Evolutionary conservation across 176 grass and related monocot species (phyloP), one percentile per base, ranked within the genome.

Genomic region (Oryza longistaminata): DNA sequence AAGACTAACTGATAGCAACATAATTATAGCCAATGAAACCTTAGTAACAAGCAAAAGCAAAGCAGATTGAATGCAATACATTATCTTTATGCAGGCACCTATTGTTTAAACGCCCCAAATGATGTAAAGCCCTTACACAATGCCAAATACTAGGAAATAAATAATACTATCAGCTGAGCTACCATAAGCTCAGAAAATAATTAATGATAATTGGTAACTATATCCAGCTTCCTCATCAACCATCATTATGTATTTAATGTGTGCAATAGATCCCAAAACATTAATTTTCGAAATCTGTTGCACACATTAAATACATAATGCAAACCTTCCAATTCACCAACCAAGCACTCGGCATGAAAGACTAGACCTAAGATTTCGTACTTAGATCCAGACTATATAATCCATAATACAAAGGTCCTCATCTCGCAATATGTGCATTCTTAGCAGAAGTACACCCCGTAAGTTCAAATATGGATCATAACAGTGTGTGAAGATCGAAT

Each of bases 371-470:
- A 60, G 27, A 6, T 25, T 65, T 53, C 34, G 21, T 77, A 35
- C 65, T 82, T 66, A 65, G 11, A 86, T 77, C 21, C 45, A 75
- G 9, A 71, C 8, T 80, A 31, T 58, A 14, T 40, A 86, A 78
- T 40, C 11, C 58, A 33, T 46, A 55, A 66, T 1, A 27, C n/a
- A 34, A 78, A 53, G 14, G 25, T 9, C 73, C 29, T 27, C 65
- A 43, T 53, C 31, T 68, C 52, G 22, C 31, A 77, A 64, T 21
- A 6, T 25, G 5, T 64, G 58, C 40, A 49, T 75, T 73, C 27
- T 75, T 83, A 31, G 49, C 74, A 33, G 27, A 34, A 39, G 16
- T 39, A 9, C 67, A 37, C 27, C 66, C 26, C 3, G 0, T 3
- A 69, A 29, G 33, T 37, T 34, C 29, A 71, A 81, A 75, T 11